Evolutionary conservation across 2,329 filamentous ascomycete species (phyloP), one percentile per base, ranked within the genome.

Genomic region (Diaporthe aspalathi): DNA sequence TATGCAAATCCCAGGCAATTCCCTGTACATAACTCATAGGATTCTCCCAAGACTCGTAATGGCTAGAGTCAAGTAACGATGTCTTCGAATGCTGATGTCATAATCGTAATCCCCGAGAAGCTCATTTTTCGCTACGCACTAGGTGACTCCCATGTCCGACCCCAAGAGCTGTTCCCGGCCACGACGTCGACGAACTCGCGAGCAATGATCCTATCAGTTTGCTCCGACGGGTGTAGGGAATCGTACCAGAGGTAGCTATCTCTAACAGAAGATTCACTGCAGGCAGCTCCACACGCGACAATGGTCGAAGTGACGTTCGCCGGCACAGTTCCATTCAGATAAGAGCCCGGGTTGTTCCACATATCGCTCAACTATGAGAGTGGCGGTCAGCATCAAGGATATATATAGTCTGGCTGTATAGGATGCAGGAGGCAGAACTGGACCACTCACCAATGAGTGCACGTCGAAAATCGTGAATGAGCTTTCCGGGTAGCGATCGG

Each of bases 191-290:
- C 80, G 76, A 90, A 90, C 67, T 86, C 84, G 69, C 79, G 81
- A 11, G 87, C 89, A 53, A 90, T 82, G 45, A 88, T 78, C 27
- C 86, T 78, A 68, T 85, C 83, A 3, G 86, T 84, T 78, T 88
- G 85, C 80, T 89, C 84, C 53, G 84, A 86, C 2, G 88, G 87
- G 79, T 91, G 89, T 77, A 91, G 76, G 72, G 85, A 82, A 76
- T 90, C 87, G 74, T 81, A 90, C 87, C 88, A 90, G 76, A 88
- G 69, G 74, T 83, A 90, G 49, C 83, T 85, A 75, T 89, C 86
- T 27, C 80, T 78, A 54, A 78, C 81, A 3, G 78, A 50, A 16
- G 74, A 70, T 32, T 74, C 73, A 70, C 75, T 76, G 74, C 86
- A 87, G 62, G 82, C 35, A 40, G 43, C 53, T 17, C 69, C 67